Base-by-base conservation (phyloP, 2,329 filamentous ascomycete species). In the Aspergillus sp. region DNA sequence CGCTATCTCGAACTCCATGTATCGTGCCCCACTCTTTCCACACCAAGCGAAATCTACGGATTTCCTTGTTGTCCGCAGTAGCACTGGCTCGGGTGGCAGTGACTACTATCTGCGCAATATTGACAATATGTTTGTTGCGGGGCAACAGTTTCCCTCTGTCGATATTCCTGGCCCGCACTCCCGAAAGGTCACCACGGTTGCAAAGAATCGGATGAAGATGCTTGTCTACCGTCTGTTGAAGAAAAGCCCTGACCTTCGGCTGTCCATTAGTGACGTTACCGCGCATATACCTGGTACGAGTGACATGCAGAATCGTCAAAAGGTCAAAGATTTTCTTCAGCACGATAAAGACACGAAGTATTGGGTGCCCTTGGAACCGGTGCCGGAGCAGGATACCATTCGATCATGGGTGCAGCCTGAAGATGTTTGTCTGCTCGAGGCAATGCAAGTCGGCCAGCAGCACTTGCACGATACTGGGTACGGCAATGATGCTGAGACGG, bases 161-260 rank as follows among this genome's bases (percentile, higher is more conserved):
- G 93, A 98, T 68, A 89, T 99, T 5, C 95, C 95, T 3, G 93
- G 93, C 0, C 93, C 93, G 3, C 93, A 98, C 72, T 96, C 92
- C 39, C 85, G 95, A 60, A 96, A 95, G 73, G 93, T 98, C 30
- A 99, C 95, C 0, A 96, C 96, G 57, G 92, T 93, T n/a, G 89
- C 91, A 37, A 99, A 99, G 80, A 96, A 95, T 74, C 87, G 95
- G 37, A 87, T 99, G 75, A 96, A 95, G 79, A 97, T 97, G 88
- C 87, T 99, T 40, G 90, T 92, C 0, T 97, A 91, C 73, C 89
- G 95, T 51, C 87, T 96, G 72, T 90, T 96, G 67, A 85, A 88
- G 61, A 90, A 90, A 67, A 91, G 88, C 66, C 80, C 85, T 17
- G 84, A 88, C 24, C 80, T 87, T 59, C 83, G 86, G 45, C 83